Evolutionary conservation across 169 alveolate genomes (phyloP).

Genomic region (Cryptosporidium baileyi): DNA sequence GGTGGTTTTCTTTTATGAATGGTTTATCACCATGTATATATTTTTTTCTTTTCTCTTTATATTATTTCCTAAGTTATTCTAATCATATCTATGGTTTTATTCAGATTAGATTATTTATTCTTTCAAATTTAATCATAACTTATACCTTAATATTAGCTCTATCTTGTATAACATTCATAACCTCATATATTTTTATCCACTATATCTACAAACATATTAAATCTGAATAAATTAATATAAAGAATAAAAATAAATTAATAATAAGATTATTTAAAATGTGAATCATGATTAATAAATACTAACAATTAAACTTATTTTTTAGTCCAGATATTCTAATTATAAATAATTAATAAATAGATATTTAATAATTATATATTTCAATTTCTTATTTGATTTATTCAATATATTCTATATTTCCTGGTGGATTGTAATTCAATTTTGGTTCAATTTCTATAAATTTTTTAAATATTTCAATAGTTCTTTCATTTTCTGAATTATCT

Average conservation of each 20-base stretch:
- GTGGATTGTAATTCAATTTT: slow-evolving; percentile 12
- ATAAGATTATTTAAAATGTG: neutral
- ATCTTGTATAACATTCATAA: slow-evolving; percentile 30
- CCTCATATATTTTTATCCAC: slow-evolving; percentile 47
- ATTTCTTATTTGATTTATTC: neutral
- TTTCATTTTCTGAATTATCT: neutral
- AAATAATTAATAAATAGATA: neutral
- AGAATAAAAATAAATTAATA: neutral
- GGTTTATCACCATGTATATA: slow-evolving; percentile 62
- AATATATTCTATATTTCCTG: slow-evolving; percentile 15
- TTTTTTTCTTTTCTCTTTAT: slow-evolving; percentile 33
- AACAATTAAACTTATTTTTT: neutral
- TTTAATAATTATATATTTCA: neutral
- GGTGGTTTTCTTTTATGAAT: slow-evolving; percentile 63
- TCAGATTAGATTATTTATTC: slow-evolving; percentile 27
- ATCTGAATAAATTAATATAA: neutral
- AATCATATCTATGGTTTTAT: slow-evolving; percentile 45
- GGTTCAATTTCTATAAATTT: slow-evolving; percentile 17
- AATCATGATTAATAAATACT: neutral
- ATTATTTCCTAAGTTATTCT: slow-evolving; percentile 37
- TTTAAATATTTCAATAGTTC: slow-evolving; percentile 23
- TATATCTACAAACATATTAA: slow-evolving; percentile 53
- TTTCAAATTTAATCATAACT: slow-evolving; percentile 24
- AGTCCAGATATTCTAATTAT: neutral
- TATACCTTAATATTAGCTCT: slow-evolving; percentile 15